phyloP scores from a whole-genome alignment of 2,329 filamentous ascomycete genomes.

The Didymella exigua region DNA sequence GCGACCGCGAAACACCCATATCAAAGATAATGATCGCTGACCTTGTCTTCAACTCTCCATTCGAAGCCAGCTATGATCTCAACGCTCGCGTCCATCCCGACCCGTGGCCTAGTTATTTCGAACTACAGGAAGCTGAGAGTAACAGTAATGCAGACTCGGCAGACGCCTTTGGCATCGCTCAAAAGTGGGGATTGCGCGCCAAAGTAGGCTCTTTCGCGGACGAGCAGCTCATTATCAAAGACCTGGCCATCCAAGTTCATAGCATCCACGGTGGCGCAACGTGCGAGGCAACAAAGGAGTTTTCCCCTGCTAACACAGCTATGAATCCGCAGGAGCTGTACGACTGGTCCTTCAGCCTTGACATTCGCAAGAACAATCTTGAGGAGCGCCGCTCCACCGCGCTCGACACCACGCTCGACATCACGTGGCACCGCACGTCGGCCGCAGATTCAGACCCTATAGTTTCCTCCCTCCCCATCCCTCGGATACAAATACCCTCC shows the following conservation, averaged over 20 bases:
- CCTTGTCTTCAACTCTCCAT: slow-evolving; percentile 77
- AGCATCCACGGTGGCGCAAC: slow-evolving; percentile 66
- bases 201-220: slow-evolving; percentile 75
- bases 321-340: slow-evolving; percentile 72
- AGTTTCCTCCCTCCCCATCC: slow-evolving; percentile 71
- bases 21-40: slow-evolving; percentile 73
- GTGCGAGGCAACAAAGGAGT: slow-evolving; percentile 54
- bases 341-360: slow-evolving; percentile 73
- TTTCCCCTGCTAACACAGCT: slow-evolving; percentile 32
- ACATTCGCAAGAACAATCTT: slow-evolving; percentile 75
- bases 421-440: slow-evolving; percentile 73
- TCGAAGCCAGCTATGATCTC: slow-evolving; percentile 91
- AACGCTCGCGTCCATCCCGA: slow-evolving; percentile 76
- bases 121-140: slow-evolving; percentile 55
- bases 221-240: slow-evolving; percentile 65
- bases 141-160: slow-evolving; percentile 42
- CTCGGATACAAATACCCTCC: slow-evolving; percentile 78
- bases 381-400: slow-evolving; percentile 80
- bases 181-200: slow-evolving; percentile 80
- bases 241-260: slow-evolving; percentile 67
- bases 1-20: slow-evolving; percentile 81
- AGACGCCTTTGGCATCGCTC: slow-evolving; percentile 68
- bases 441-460: slow-evolving; percentile 38
- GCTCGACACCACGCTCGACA: slow-evolving; percentile 74
- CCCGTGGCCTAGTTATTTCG: slow-evolving; percentile 88